These are phyloP conservation scores for Tolypocladium tundrense DNA, from an alignment of 2,329 filamentous ascomycete species.

Conservation along the genomic window DNA sequence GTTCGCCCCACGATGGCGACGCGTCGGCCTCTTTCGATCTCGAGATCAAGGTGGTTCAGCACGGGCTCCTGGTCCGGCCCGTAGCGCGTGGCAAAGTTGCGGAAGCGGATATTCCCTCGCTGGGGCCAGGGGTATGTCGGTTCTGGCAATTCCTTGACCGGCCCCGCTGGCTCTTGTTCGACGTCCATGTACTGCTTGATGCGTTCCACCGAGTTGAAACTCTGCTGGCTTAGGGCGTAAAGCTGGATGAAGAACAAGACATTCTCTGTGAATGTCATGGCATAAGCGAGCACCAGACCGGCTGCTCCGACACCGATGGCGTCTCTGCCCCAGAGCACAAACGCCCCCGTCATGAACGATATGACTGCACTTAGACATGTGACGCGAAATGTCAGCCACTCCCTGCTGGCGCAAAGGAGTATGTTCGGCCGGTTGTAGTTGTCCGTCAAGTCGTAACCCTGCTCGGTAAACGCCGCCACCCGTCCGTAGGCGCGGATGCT, in stretches of 20 bases:
- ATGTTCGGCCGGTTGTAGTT: not conserved
- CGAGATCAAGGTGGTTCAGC: not conserved
- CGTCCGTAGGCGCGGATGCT: constrained; percentile 1
- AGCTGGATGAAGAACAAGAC: not conserved
- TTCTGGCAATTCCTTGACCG: not conserved
- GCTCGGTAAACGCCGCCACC: not conserved
- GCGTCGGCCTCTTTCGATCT: constrained; percentile 1
- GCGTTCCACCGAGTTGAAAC: not conserved
- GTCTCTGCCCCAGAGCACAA: not conserved
- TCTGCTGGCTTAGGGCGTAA: not conserved
- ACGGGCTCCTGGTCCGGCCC: not conserved
- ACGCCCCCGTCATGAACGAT: not conserved
- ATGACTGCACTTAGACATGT: not conserved
- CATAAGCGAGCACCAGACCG: not conserved
- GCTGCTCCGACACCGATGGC: not conserved
- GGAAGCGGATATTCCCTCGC: constrained; percentile 1
- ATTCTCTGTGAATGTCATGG: not conserved
- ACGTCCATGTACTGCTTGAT: not conserved
- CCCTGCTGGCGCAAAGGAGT: not conserved
- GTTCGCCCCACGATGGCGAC: constrained; percentile 59
- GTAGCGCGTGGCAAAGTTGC: constrained; percentile 2
- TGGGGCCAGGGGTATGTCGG: not conserved
- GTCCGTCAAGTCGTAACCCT: not conserved
- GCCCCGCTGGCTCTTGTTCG: not conserved
- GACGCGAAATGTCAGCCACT: not conserved